Percentiles rank a stretch among this genome's conserved stretches.
Evolutionary conservation across 2,329 filamentous ascomycete genomes (phyloP).

Genomic region (Paecilomyces sp.): DNA sequence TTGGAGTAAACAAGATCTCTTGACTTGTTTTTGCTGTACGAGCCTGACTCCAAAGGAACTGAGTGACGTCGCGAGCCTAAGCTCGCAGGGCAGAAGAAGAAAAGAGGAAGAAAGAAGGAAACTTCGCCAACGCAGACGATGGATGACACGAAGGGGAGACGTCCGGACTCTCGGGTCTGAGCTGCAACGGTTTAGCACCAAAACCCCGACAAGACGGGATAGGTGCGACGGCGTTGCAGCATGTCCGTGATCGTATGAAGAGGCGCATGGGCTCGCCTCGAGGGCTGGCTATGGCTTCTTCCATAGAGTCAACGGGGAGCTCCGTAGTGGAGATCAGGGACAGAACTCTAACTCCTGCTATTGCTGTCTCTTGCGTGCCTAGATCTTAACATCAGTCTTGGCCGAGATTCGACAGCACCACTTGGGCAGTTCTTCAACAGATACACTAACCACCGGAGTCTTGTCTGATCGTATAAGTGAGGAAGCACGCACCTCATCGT

Average conservation of each 20-base stretch:
- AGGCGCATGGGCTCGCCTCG: not conserved
- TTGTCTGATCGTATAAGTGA: not conserved
- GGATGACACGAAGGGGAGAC: not conserved
- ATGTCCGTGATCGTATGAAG: not conserved
- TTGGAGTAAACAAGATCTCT: not conserved
- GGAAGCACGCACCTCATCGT: not conserved
- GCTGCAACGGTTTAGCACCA: not conserved
- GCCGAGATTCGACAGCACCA: not conserved
- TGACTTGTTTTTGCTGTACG: not conserved
- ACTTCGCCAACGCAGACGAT: not conserved
- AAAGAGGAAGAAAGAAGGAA: not conserved
- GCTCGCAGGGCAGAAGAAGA: not conserved
- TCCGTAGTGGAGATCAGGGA: not conserved
- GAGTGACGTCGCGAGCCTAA: not conserved
- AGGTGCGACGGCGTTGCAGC: not conserved
- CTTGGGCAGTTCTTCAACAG: not conserved
- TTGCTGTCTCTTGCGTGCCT: not conserved
- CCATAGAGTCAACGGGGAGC: not conserved
- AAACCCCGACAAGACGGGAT: not conserved
- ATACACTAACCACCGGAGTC: not conserved
- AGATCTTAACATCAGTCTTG: not conserved
- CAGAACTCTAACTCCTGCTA: not conserved
- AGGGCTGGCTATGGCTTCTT: not conserved
- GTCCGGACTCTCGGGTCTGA: not conserved
- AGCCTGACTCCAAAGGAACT: not conserved